Base-by-base conservation (phyloP, 352 stramenopile genomes). In the Globisporangium carolinianum region DNA sequence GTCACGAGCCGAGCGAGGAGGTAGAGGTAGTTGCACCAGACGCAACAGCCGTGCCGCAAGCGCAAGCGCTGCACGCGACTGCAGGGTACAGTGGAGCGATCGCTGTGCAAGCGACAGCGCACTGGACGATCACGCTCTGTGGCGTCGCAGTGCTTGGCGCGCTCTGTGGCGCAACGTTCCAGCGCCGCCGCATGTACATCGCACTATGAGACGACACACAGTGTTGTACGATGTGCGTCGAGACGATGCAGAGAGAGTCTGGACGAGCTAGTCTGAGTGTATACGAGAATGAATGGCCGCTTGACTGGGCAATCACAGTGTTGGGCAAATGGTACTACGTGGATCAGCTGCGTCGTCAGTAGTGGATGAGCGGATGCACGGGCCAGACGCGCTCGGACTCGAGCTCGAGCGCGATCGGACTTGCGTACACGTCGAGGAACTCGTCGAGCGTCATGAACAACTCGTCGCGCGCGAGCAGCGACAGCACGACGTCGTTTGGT, bases 381-480 rank as follows among this genome's bases (percentile, higher is more conserved):
- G 80, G 80, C 80, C 80, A 90, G 42, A 88, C 75, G n/a, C 80
- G 75, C 63, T 90, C 77, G 17, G 75, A 84, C 58, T 90, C 77
- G 51, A 90, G 69, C 52, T 86, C 68, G 8, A 86, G 57, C 12
- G 51, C 55, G 41, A 87, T 64, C 4, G 75, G 77, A 1, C 24
- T 66, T 42, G 71, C 69, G 51, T 73, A 84, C 6, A 79, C 57
- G 17, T 65, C 51, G 1, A 84, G 60, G 55, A 82, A 87, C 56
- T 90, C 75, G 17, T 81, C 69, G 15, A 88, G 32, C 1, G 60
- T 73, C 77, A 90, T 87, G 54, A 90, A 66, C 24, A 32, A 32
- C 50, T 87, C 75, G n/a, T 88, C 77, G 9, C 69, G 60, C 1
- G 47, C 53, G 6, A 87, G 55, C 11, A 90, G 69, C 75, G 68